These are phyloP conservation scores for Zymoseptoria ardabiliae DNA, from an alignment of 2,329 filamentous ascomycete genomes.

Conservation along the genomic window DNA sequence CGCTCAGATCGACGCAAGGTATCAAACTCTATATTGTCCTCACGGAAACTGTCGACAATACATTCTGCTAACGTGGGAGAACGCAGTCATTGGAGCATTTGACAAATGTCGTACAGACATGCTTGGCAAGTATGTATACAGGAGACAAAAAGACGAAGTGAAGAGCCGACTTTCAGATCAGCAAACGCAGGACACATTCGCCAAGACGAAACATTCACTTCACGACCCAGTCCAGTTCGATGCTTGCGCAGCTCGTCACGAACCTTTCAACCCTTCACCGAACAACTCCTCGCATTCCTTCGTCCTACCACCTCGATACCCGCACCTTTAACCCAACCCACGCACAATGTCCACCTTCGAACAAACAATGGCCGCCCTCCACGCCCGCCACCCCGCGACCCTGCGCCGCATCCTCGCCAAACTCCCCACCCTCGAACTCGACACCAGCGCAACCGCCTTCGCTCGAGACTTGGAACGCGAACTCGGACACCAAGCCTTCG, in stretches of 20 bases:
- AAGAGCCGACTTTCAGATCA: background rate
- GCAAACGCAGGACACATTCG: background rate
- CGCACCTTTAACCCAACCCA: no score
- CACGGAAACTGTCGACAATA: background rate
- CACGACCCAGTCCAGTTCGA: background rate
- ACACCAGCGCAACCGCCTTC: background rate
- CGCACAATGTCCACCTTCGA: background rate
- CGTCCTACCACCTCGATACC: no score
- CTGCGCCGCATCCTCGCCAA: background rate
- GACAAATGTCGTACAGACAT: no score
- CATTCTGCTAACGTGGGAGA: no score
- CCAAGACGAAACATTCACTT: background rate
- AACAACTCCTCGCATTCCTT: background rate
- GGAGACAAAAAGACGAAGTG: background rate
- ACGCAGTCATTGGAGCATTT: no score
- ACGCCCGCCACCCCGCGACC: background rate
- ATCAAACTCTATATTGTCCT: background rate
- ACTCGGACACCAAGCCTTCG: background rate
- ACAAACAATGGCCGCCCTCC: background rate
- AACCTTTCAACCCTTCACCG: background rate
- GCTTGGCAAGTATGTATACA: no score
- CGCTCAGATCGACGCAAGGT: background rate
- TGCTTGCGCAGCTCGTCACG: background rate
- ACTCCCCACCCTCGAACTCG: background rate
- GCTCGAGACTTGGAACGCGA: background rate